Evolutionary conservation across 441 rosid genomes (phyloP), one percentile per base, ranked within the genome.

Genomic region (Gossypium gossypioides): DNA sequence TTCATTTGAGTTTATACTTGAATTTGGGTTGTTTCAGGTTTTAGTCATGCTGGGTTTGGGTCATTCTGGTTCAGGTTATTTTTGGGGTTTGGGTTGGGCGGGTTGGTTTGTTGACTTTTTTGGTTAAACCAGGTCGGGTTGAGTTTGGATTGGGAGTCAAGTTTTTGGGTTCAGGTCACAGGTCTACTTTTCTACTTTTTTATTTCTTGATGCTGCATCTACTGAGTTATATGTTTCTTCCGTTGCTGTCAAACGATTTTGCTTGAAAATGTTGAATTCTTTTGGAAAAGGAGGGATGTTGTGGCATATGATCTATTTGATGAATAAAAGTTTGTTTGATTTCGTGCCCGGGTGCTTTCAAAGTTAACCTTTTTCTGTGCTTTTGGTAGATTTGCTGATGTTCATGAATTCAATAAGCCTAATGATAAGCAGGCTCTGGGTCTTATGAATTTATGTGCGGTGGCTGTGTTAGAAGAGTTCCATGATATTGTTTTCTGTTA

Each of bases 371-470:
- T 40, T 15, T 71, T 27, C 44, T 57, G 32, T 87, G 61, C 65
- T 84, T 81, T 70, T 81, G 84, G 63, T 83, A 92, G 97, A 85
- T 95, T 95, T 87, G 84, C 91, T 69, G 91, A 91, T 40, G 84
- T 86, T 86, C 97, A 92, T 80, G 90, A 84, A 75, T 92, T 95
- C 85, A 89, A 85, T 82, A 92, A 89, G 87, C 97, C 97, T 71
- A 91, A 91, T 52, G 94, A 91, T 83, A 86, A 76, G 86, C 85
- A 81, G 79, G 97, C 97, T 81, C 81, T 95, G 86, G 87, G 86
- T 78, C 96, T 92, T 73, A 95, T 95, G 99, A 91, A 92, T 86
- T 82, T 89, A 69, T 92, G 99, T 75, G 95, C 98, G 69, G 81
- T 80, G 78, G 91, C 89, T 70, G 85, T 90, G 46, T 78, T 89